Evolutionary conservation across 495 filamentous ascomycete species (phyloP), one percentile per base, ranked within the genome.

Genomic region (Trichoderma virens): DNA sequence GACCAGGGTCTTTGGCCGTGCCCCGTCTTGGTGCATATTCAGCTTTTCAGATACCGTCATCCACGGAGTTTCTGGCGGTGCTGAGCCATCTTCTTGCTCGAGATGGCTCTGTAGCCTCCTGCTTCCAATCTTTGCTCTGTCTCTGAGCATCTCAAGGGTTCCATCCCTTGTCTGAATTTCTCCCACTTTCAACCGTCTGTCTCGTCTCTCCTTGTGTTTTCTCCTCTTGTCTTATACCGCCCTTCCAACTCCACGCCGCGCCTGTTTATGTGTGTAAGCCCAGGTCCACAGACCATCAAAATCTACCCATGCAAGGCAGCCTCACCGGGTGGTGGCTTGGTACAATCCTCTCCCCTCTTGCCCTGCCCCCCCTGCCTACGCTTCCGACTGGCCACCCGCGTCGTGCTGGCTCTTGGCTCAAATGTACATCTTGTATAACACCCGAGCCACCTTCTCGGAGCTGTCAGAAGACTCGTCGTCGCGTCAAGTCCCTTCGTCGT

Each of bases 351-450:
- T 45, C 41, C 16, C 13, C 3, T 27, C 51, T 28, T 30, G 9
- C 9, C 51, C 11, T 27, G 18, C 27, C 25, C 27, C 51, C 51
- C 51, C 51, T 56, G 51, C 51, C 51, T 56, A 8, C 25, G n/a
- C 51, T 56, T 56, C 51, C 51, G 51, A 56, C 51, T 56, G 51
- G 51, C 51, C 16, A 23, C 51, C 51, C 51, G 25, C 16, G 9
- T 56, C 51, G 18, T 56, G 4, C 20, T 27, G 18, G 51, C 9
- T 30, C 25, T 27, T 27, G 51, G 6, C 11, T 18, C 23, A 16
- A 56, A n/a, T 27, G 51, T 56, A 27, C 51, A 56, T 56, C 51
- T 56, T 14, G 23, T 56, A 56, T 30, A 56, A 56, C 51, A 13
- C 51, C 51, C 8, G 51, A 56, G 51, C 51, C 51, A 13, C 28